Evolutionary conservation across 2,329 filamentous ascomycete species (phyloP).

Genomic region (Colletotrichum sp.): DNA sequence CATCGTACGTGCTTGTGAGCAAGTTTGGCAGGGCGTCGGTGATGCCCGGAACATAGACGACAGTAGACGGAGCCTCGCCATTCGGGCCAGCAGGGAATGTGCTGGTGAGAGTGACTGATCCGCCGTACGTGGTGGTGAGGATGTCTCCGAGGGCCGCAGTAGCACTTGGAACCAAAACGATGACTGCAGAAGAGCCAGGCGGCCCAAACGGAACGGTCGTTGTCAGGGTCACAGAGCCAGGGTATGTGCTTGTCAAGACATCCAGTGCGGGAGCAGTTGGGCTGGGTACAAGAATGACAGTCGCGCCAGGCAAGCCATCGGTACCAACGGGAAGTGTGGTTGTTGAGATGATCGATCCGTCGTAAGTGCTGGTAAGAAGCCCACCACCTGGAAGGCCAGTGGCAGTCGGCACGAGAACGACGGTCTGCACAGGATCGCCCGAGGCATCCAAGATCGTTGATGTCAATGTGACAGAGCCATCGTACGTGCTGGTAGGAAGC

Average conservation of each 20-base stretch:
- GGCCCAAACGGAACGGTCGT: not conserved
- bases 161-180: not conserved
- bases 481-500: not conserved
- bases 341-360: not conserved
- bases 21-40: not conserved
- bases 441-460: not conserved
- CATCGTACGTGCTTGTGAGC: not conserved
- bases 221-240: not conserved
- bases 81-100: not conserved
- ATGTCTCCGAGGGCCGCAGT: not conserved
- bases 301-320: not conserved
- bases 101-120: not conserved
- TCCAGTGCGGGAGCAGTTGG: not conserved
- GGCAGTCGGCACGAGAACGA: not conserved
- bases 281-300: not conserved
- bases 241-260: slow-evolving; percentile 3
- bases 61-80: not conserved
- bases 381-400: not conserved
- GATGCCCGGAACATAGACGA: not conserved
- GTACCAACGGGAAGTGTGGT: not conserved
- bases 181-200: not conserved
- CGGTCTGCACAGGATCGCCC: not conserved
- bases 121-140: not conserved
- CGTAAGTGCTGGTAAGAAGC: not conserved
- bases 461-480: not conserved